Evolutionary conservation across 352 stramenopile genomes (phyloP).

Genomic region (Phytophthora sp.): DNA sequence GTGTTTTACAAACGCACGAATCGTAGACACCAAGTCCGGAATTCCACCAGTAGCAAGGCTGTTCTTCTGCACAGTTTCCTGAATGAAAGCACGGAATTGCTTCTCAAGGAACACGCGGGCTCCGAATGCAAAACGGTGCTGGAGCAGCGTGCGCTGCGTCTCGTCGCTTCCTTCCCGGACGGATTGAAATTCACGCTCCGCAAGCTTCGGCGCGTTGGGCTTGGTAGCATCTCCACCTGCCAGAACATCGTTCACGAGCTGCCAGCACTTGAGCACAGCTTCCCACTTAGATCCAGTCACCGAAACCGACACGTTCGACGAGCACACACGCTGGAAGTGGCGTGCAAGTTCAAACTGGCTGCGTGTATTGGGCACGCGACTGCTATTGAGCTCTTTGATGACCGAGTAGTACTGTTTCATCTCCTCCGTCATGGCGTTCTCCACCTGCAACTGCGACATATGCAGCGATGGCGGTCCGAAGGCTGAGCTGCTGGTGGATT

Average conservation of each 20-base stretch:
- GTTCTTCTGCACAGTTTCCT: slow-evolving; percentile 82
- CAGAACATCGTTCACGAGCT: slow-evolving; percentile 75
- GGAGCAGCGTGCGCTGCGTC: slow-evolving; percentile 45
- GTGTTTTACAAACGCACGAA: slow-evolving; percentile 82
- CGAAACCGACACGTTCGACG: slow-evolving; percentile 60
- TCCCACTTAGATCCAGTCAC: slow-evolving; percentile 76
- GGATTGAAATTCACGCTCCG: slow-evolving; percentile 64
- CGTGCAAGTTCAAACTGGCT: slow-evolving; percentile 75
- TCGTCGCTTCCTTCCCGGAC: slow-evolving; percentile 42
- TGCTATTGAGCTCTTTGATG: slow-evolving; percentile 73
- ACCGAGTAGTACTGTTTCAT: slow-evolving; percentile 85
- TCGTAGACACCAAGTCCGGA: slow-evolving; percentile 68
- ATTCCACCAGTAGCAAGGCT: slow-evolving; percentile 73
- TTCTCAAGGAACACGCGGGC: slow-evolving; percentile 80
- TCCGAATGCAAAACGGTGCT: slow-evolving; percentile 67
- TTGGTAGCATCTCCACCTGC: slow-evolving; percentile 54
- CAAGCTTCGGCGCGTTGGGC: slow-evolving; percentile 44
- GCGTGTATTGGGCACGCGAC: slow-evolving; percentile 69
- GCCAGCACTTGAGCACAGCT: slow-evolving; percentile 82
- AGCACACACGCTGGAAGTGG: slow-evolving; percentile 60
- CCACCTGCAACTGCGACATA: slow-evolving; percentile 67
- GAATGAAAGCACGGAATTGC: slow-evolving; percentile 79
- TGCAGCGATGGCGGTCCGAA: slow-evolving; percentile 46
- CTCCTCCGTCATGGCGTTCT: slow-evolving; percentile 80
- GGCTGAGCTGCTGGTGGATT: slow-evolving; percentile 35